phyloP scores from a whole-genome alignment of 2,329 filamentous ascomycete genomes.

The Sporothrix pallida region DNA sequence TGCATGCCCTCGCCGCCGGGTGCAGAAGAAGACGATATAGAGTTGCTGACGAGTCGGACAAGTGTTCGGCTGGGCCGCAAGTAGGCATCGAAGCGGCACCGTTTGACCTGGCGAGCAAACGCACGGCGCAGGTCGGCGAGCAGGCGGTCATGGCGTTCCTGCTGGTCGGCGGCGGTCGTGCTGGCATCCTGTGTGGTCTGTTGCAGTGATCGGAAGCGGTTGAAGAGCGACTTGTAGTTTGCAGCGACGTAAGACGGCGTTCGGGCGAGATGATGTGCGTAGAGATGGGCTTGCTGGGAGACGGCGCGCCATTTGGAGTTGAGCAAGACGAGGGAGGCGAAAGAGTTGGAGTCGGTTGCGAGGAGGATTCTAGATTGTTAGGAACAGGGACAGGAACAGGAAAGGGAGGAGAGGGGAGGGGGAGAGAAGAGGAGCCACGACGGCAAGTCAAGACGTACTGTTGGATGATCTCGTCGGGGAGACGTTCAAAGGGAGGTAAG shows the following conservation, averaged over 20 bases:
- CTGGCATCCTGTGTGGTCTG: slow-evolving; percentile 36
- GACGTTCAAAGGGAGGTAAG: slow-evolving; percentile 55
- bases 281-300: slow-evolving; percentile 68
- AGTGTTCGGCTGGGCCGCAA: slow-evolving; percentile 71
- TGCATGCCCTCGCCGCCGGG: slow-evolving; percentile 86
- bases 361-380: slow-evolving; percentile 60
- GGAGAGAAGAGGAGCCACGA: slow-evolving; percentile 11
- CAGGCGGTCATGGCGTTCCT: slow-evolving; percentile 50
- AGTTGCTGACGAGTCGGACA: slow-evolving; percentile 81
- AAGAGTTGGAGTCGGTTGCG: slow-evolving; percentile 65
- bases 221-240: slow-evolving; percentile 44
- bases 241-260: slow-evolving; percentile 65
- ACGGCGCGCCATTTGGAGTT: slow-evolving; percentile 69
- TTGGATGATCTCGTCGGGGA: slow-evolving; percentile 73
- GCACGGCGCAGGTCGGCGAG: slow-evolving; percentile 66
- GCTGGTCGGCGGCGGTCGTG: slow-evolving; percentile 43
- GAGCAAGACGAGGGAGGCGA: slow-evolving; percentile 69
- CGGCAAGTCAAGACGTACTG: slow-evolving; percentile 56
- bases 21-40: slow-evolving; percentile 81
- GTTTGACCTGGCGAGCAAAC: slow-evolving; percentile 74
- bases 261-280: slow-evolving; percentile 64
- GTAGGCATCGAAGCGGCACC: slow-evolving; percentile 79
- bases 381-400: not conserved
- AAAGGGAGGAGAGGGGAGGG: not conserved
- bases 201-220: slow-evolving; percentile 18